Evolutionary conservation across 176 grass and related monocot species (phyloP), one percentile per base, ranked within the genome.

Genomic region (Saccharum officinarum): DNA sequence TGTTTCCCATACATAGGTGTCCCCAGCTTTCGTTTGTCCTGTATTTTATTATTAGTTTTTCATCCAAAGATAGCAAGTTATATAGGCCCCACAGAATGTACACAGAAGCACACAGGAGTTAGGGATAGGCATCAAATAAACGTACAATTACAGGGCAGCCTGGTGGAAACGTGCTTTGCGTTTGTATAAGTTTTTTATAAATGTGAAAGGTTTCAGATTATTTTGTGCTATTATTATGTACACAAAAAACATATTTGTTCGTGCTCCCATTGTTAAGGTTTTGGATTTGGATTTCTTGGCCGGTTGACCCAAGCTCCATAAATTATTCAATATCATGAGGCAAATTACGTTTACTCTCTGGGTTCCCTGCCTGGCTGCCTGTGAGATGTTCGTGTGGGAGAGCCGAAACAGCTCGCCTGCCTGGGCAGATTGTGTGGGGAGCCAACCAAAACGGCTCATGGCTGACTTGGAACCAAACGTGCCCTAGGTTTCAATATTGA

Each of bases 41-140:
- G 74, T 90, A 83, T 86, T 82, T 81, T 82, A 86, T 20, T 37
- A 39, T 83, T 54, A 80, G 85, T 63, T 76, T 71, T 37, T 44
- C 82, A 76, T 22, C 55, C 54, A 88, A 61, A 78, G 26, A 80
- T 91, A 84, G 75, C 80, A 69, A 62, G 75, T 76, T n/a, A 49
- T 67, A 83, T 23, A n/a, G 5, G 46, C 36, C 49, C 47, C 61
- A 46, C 45, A 73, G 6, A 77, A 71, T 70, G 78, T 86, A 77
- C 64, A 81, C 36, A 15, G 45, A 82, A 68, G 44, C 25, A 4
- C 22, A 50, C 61, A 30, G 28, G 22, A 20, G 7, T 26, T 1
- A 10, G 28, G 75, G 75, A 75, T 79, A 75, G 75, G 31, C 50
- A 34, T 23, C 13, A 28, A 9, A 67, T 59, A 42, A 65, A 71